phyloP scores from a whole-genome alignment of 2,329 filamentous ascomycete genomes.

The Ampelomyces quisqualis region DNA sequence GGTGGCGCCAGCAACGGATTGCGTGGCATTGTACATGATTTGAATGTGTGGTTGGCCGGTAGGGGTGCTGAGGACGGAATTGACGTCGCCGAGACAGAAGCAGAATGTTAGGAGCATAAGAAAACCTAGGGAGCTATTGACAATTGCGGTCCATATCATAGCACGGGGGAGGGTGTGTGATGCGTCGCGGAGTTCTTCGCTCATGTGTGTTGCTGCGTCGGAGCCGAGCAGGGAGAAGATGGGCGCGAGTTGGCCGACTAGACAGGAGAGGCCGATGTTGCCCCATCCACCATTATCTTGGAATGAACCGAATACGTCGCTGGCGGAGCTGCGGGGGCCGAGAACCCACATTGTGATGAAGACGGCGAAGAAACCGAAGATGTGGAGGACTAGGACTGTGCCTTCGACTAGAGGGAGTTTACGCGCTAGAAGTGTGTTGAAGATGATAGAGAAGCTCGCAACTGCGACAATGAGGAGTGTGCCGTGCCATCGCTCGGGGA shows the following conservation, averaged over 20 bases:
- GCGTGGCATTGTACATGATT: conserved; percentile 27
- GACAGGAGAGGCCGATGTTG: conserved; percentile 22
- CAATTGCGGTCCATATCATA: conserved; percentile 45
- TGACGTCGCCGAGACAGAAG: conserved; percentile 27
- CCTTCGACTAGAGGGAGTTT: conserved; percentile 52
- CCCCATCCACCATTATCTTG: conserved; percentile 33
- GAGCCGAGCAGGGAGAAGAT: conserved; percentile 30
- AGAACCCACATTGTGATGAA: conserved; percentile 41
- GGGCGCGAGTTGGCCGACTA: conserved; percentile 26
- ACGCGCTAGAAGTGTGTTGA: conserved; percentile 50
- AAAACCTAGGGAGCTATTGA: conserved; percentile 44
- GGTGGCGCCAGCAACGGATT: conserved; percentile 21
- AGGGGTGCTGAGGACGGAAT: conserved; percentile 12
- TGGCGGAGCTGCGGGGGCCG: conserved; percentile 22
- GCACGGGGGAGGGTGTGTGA: conserved; percentile 41
- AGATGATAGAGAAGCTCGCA: conserved; percentile 39
- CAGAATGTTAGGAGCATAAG: conserved; percentile 41
- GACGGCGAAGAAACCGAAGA: conserved; percentile 54
- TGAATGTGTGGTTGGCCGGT: conserved; percentile 30
- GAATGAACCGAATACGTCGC: conserved; percentile 27
- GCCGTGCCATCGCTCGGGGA: conserved; percentile 50
- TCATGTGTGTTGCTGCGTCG: conserved; percentile 34
- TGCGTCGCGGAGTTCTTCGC: conserved; percentile 40
- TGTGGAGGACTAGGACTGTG: conserved; percentile 50
- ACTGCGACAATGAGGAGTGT: conserved; percentile 53